These are phyloP conservation scores for Trifolium fragiferum DNA, from an alignment of 306 rosid species.

Conservation along the genomic window DNA sequence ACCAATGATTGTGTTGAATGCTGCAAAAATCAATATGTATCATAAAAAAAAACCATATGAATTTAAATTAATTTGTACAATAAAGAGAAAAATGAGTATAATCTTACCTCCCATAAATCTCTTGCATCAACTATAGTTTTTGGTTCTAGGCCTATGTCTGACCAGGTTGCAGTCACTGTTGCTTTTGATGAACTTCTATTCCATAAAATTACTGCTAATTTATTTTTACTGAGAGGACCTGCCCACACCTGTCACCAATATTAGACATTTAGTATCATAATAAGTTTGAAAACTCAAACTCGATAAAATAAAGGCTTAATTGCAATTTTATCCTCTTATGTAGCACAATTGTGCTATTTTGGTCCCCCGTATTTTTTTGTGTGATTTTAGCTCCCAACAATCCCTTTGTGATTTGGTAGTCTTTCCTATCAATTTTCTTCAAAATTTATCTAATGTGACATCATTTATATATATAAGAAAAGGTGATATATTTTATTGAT, in stretches of 20 bases:
- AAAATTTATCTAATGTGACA: too few relatives aligned
- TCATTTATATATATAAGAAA: too few relatives aligned
- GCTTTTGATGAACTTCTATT: slow-evolving; percentile 63
- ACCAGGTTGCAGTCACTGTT: slow-evolving; percentile 57
- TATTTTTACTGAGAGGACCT: slow-evolving; percentile 59
- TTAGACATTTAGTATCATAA: not conserved
- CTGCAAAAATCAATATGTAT: slow-evolving; percentile 45
- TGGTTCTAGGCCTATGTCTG: slow-evolving; percentile 56
- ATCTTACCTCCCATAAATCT: slow-evolving; percentile 65
- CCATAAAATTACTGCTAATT: slow-evolving; percentile 62
- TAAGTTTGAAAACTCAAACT: not conserved
- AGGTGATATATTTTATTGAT: too few relatives aligned
- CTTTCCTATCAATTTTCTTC: too few relatives aligned
- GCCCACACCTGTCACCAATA: slow-evolving; percentile 64
- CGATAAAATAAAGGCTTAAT: not conserved
- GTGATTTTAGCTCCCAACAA: too few relatives aligned
- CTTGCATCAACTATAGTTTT: slow-evolving; percentile 50
- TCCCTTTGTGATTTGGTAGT: too few relatives aligned
- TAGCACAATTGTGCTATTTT: too few relatives aligned
- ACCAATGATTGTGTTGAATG: slow-evolving; percentile 50
- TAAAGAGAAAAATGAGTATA: not conserved
- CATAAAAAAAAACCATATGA: slow-evolving; percentile 16
- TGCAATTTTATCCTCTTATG: too few relatives aligned
- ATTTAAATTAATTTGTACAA: not conserved
- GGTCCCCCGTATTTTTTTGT: too few relatives aligned